Conservation (phyloP, 495 filamentous ascomycete genomes). For the Aspergillus panamensis region DNA sequence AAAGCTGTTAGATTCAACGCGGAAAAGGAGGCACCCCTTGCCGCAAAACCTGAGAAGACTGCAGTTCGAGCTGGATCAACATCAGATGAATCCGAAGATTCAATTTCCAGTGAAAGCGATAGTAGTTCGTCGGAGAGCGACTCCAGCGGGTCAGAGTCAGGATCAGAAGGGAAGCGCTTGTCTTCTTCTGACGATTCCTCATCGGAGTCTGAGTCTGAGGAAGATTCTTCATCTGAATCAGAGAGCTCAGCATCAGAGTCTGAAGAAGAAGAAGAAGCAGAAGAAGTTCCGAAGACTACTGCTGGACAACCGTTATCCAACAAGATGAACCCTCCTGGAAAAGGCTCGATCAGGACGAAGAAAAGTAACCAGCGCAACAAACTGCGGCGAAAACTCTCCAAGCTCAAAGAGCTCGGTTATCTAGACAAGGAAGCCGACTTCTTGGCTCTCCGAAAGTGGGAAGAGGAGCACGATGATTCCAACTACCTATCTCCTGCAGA, state of each 20-base stretch:
- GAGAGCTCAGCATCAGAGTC: constrained; percentile 27
- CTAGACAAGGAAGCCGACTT: constrained; percentile 48
- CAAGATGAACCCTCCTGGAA: constrained; percentile 32
- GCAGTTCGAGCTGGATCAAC: constrained; percentile 12
- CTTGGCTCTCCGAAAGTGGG: constrained; percentile 42
- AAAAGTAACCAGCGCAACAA: constrained; percentile 53
- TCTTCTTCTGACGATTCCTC: constrained; percentile 7
- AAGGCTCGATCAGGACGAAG: constrained; percentile 49
- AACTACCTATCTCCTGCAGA: constrained; percentile 23
- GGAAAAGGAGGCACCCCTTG: constrained; percentile 15
- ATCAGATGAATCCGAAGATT: constrained; percentile 13
- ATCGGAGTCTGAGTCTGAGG: constrained; percentile 17
- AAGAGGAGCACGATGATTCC: constrained; percentile 29
- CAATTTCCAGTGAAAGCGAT: constrained; percentile 17
- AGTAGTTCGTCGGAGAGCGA: constrained; percentile 26
- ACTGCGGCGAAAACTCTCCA: constrained; percentile 43
- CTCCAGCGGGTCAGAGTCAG: constrained; percentile 18
- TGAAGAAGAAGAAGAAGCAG: constrained; percentile 25
- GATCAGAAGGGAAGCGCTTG: constrained; percentile 2
- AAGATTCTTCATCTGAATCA: constrained; percentile 23
- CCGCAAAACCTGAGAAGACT: constrained; percentile 1
- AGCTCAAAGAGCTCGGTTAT: constrained; percentile 48
- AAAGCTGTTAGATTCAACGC: constrained; percentile 37
- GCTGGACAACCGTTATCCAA: constrained; percentile 18
- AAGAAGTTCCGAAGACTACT: not conserved